Percentiles rank a stretch among this genome's conserved stretches.
Conservation (phyloP, 2,329 filamentous ascomycete genomes). For the Teratosphaeria epicoccoides region DNA sequence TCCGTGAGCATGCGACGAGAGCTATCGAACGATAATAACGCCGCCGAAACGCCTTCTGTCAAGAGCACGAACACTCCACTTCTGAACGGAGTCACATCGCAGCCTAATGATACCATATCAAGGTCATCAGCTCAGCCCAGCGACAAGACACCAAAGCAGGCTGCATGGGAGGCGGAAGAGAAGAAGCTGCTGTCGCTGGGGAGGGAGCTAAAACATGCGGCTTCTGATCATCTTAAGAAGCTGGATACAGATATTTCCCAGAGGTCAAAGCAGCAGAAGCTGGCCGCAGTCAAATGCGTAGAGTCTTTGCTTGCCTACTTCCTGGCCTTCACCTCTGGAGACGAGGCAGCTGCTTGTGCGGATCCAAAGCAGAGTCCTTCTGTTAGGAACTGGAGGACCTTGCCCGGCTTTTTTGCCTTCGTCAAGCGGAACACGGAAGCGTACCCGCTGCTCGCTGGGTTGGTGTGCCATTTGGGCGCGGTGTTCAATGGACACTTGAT, state of each 20-base stretch:
- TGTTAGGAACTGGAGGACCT: conserved; percentile 16
- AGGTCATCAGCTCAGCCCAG: conserved; percentile 6
- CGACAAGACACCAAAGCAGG: conserved; percentile 22
- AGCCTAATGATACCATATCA: conserved; percentile 3
- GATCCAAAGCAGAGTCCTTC: conserved; percentile 17
- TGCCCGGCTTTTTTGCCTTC: conserved; percentile 19
- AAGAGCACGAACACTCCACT: conserved; percentile 13
- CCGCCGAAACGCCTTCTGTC: conserved; percentile 16
- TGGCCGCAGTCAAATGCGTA: conserved; percentile 31
- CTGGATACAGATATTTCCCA: conserved; percentile 1
- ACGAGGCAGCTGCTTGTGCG: conserved; percentile 15
- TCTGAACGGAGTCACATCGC: conserved; percentile 5
- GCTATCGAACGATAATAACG: conserved; percentile 14
- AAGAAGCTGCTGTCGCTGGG: conserved; percentile 33
- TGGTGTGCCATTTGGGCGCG: conserved; percentile 31
- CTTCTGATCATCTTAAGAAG: conserved; percentile 26
- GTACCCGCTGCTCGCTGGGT: conserved; percentile 29
- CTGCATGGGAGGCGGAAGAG: conserved; percentile 29
- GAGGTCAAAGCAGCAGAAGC: conserved; percentile 14
- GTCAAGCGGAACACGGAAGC: conserved; percentile 17
- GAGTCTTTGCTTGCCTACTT: conserved; percentile 35
- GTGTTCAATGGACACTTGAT: conserved; percentile 31
- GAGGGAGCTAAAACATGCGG: conserved; percentile 37
- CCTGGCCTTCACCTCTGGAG: conserved; percentile 24
- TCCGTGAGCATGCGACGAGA: conserved; percentile 17